Conservation (phyloP, 495 filamentous ascomycete genomes). For the Trichoderma asperelloides region DNA sequence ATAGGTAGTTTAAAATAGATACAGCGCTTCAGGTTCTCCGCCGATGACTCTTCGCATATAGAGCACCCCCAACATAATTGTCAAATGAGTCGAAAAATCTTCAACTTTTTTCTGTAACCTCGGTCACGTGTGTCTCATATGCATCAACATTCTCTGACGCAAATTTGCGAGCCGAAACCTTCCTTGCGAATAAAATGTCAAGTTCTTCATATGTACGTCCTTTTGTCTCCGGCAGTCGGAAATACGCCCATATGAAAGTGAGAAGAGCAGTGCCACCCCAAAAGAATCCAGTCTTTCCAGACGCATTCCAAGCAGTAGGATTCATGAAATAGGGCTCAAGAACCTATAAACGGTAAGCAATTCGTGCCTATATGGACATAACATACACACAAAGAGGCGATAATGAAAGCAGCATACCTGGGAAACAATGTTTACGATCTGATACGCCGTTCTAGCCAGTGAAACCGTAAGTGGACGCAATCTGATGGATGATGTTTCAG, state of each 20-base stretch:
- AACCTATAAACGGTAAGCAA: slow-evolving; percentile 23
- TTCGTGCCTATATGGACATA: not conserved
- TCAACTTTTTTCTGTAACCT: not conserved
- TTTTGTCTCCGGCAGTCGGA: slow-evolving; percentile 33
- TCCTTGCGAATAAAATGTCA: slow-evolving; percentile 43
- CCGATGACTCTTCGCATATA: no score
- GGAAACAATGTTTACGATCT: slow-evolving; percentile 24
- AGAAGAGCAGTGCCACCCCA: slow-evolving; percentile 41
- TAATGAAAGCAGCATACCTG: slow-evolving; percentile 32
- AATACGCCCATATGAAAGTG: slow-evolving; percentile 27
- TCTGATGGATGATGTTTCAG: slow-evolving; percentile 31
- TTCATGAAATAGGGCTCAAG: slow-evolving; percentile 31
- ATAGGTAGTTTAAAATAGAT: no score
- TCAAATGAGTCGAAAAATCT: not conserved
- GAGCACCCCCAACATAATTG: no score
- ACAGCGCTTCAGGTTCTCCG: no score
- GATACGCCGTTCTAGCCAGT: slow-evolving; percentile 26
- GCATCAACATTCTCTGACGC: slow-evolving; percentile 20
- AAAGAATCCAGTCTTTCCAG: slow-evolving; percentile 38
- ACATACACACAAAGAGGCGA: slow-evolving; percentile 21
- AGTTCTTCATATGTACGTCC: slow-evolving; percentile 43
- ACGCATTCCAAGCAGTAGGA: slow-evolving; percentile 43
- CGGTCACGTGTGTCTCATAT: slow-evolving; percentile 12
- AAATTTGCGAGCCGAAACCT: slow-evolving; percentile 36
- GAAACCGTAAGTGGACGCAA: slow-evolving; percentile 30